A percentile compares a stretch with the other conserved stretches of the same genome.
These are phyloP conservation scores for Coleophoma crateriformis DNA, from an alignment of 2,329 filamentous ascomycete genomes.

Conservation along the genomic window DNA sequence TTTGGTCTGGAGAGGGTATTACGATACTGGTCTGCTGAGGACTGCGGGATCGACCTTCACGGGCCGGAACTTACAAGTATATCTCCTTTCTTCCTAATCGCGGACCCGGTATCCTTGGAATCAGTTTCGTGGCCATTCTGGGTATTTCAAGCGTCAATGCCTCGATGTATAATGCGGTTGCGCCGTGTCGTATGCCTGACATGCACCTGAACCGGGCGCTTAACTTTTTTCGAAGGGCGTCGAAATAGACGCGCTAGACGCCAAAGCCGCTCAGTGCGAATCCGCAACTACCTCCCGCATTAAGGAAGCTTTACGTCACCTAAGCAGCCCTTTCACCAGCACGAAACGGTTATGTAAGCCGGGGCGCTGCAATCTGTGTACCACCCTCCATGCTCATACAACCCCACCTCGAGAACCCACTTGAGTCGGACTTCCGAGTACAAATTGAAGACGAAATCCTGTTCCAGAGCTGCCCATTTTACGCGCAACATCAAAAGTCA, in stretches of 20 bases:
- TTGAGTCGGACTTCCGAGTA: neutral
- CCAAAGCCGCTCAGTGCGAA: neutral
- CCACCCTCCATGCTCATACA: too few relatives aligned
- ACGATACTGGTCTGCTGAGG: neutral
- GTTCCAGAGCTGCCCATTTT: too few relatives aligned
- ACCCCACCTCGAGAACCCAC: neutral
- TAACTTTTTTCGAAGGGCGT: neutral
- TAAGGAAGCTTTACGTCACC: neutral
- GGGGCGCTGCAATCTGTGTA: too few relatives aligned
- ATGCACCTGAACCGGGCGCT: neutral
- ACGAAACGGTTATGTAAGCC: neutral
- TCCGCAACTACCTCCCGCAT: neutral
- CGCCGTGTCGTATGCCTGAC: neutral
- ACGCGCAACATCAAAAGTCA: too few relatives aligned
- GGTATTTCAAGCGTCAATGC: neutral
- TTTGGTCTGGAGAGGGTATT: conserved; percentile 56
- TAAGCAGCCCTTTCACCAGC: neutral
- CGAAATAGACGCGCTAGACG: neutral
- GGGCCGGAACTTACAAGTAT: conserved; percentile 42
- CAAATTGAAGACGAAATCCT: neutral
- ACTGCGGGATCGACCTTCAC: neutral
- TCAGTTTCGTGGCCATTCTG: conserved; percentile 12
- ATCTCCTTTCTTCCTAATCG: conserved; percentile 48
- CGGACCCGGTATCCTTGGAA: conserved; percentile 10
- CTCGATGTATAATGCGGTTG: neutral